Evolutionary conservation across 371 early-diverging fungal genomes (phyloP), one percentile per base, ranked within the genome.

Genomic region (Sanchytrium tribonematis): DNA sequence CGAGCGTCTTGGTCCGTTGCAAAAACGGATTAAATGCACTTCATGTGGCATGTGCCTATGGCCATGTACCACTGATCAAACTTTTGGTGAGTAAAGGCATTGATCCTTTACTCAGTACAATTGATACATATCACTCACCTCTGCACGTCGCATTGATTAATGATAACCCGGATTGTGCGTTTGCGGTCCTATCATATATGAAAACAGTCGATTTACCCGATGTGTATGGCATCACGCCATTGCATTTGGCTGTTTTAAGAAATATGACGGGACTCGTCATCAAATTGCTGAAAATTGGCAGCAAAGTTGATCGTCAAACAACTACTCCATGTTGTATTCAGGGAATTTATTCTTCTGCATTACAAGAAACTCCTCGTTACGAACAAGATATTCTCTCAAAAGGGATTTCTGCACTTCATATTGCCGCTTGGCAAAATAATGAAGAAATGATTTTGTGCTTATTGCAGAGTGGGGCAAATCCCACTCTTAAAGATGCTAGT

Each of bases 131-230:
- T 48, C 48, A 48, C 48, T 48, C 48, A 48, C 48, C 48, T 12
- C 22, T 48, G 48, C 48, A 48, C 22, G 48, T 48, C 48, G 48
- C 48, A 48, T 22, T 48, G 48, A 48, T 48, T 22, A 48, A 48
- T 48, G 48, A 48, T 48, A 5, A 48, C 12, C 48, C 48, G 22
- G 22, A 48, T 22, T 48, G 48, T 22, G 48, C 48, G 5, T 48
- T 48, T 22, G 48, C 48, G 48, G 5, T 48, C 12, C 48, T 48
- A 12, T 48, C 48, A 12, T 48, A 48, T 48, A 48, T 48, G 48
- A 48, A 48, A 48, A 48, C 48, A 48, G 48, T 48, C 12, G 48
- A 48, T 48, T 48, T 48, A 48, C 48, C 48, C 48, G 48, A 48
- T 48, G 48, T 48, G 5, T 48, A 48, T 48, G 48, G 48, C 48